Percentiles rank a stretch among this genome's conserved stretches.
Evolutionary conservation across 345 rosid species (phyloP).

Genomic region (Hibiscus trionum): DNA sequence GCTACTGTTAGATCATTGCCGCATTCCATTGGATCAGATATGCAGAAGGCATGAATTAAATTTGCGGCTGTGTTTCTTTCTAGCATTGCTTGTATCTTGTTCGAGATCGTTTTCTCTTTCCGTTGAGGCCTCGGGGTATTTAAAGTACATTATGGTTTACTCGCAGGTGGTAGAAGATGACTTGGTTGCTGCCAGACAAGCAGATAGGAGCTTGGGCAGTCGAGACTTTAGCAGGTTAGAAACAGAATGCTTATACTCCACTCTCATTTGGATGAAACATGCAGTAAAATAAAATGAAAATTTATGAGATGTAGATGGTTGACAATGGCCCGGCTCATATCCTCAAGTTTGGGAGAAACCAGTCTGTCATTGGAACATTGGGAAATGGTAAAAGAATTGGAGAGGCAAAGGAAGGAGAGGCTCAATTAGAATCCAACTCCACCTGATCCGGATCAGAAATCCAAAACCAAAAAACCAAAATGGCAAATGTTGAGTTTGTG

Average conservation of each 20-base stretch:
- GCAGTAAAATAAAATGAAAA: too few relatives aligned
- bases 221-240: constrained; percentile 76
- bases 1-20: constrained; percentile 62
- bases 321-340: constrained; percentile 82
- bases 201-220: constrained; percentile 62
- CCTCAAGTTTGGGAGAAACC: constrained; percentile 68
- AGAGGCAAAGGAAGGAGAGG: constrained; percentile 72
- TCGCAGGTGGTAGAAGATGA: constrained; percentile 71
- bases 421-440: constrained; percentile 25
- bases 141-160: too few relatives aligned
- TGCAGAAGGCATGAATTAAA: constrained; percentile 55
- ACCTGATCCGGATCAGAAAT: background rate
- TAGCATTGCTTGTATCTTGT: too few relatives aligned
- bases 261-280: background rate
- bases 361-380: constrained; percentile 61
- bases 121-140: too few relatives aligned
- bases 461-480: too few relatives aligned
- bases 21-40: constrained; percentile 58
- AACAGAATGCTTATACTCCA: background rate
- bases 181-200: constrained; percentile 77
- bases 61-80: too few relatives aligned
- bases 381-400: constrained; percentile 82
- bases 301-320: constrained; percentile 41
- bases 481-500: background rate
- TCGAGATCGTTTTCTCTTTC: too few relatives aligned